A percentile compares a stretch with the other conserved stretches of the same genome.
Conservation (phyloP, 257 asterid species). For the Osmanthus fragrans region DNA sequence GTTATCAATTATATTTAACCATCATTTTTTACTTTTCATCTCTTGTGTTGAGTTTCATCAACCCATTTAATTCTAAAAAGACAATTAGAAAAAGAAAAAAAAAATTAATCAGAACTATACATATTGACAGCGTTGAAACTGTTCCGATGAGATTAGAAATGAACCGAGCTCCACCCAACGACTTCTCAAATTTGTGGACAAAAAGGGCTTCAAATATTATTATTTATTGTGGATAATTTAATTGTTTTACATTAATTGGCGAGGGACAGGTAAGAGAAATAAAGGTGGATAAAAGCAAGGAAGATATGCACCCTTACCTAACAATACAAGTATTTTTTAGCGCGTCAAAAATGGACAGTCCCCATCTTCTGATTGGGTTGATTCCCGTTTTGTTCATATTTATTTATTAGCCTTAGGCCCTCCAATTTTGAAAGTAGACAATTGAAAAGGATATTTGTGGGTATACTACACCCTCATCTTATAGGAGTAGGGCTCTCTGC, state of each 20-base stretch:
- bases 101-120: no score
- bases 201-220: neutral
- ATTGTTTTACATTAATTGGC: neutral
- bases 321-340: neutral
- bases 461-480: no score
- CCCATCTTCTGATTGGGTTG: conserved; percentile 17
- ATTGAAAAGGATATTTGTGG: neutral
- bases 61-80: no score
- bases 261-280: neutral
- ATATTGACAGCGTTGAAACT: neutral
- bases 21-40: no score
- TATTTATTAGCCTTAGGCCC: neutral
- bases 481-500: neutral
- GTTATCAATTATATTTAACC: no score
- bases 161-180: neutral
- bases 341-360: conserved; percentile 6
- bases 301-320: conserved; percentile 27
- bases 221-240: neutral
- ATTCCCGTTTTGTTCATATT: conserved; percentile 9
- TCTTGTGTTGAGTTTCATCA: no score
- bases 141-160: neutral
- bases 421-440: neutral
- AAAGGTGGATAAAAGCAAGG: conserved; percentile 13
- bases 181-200: neutral
- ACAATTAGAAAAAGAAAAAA: no score